phyloP scores from a whole-genome alignment of 352 stramenopile genomes.

The Phytopythium cucurbitacearum region DNA sequence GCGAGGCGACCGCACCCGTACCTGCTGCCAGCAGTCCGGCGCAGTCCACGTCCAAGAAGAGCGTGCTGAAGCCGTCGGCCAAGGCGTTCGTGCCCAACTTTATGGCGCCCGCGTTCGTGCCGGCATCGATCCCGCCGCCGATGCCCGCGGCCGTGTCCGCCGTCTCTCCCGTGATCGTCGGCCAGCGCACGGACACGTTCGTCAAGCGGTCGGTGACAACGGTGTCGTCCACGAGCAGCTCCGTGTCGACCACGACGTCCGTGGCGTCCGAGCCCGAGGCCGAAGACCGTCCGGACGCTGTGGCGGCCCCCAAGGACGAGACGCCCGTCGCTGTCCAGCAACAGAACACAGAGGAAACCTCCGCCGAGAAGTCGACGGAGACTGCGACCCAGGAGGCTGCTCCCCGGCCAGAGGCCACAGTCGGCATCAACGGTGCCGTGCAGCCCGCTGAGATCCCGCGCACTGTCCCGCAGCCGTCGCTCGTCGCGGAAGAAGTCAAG shows the following conservation, averaged over 20 bases:
- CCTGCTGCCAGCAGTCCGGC: constrained; percentile 9
- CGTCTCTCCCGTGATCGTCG: constrained; percentile 9
- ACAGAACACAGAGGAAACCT: no score
- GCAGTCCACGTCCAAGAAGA: constrained; percentile 12
- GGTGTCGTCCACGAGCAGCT: constrained; percentile 11
- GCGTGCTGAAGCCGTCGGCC: constrained; percentile 45
- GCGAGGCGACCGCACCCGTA: constrained; percentile 2
- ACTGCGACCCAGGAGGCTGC: constrained; percentile 9
- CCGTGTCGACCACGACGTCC: constrained; percentile 14
- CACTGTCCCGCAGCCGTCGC: constrained; percentile 1
- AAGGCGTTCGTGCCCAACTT: constrained; percentile 58
- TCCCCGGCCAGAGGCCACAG: constrained; percentile 1
- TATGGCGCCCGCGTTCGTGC: constrained; percentile 33
- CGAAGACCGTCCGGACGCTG: constrained; percentile 18
- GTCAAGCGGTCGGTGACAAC: constrained; percentile 12
- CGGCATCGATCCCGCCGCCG: constrained; percentile 16
- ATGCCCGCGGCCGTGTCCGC: constrained; percentile 17
- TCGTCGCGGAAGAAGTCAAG: constrained; percentile 5
- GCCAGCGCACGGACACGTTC: constrained; percentile 5
- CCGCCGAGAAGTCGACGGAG: constrained; percentile 19
- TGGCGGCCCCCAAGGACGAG: constrained; percentile 6
- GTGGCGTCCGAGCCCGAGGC: constrained; percentile 30
- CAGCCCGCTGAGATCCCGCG: constrained; percentile 2
- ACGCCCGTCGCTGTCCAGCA: not conserved
- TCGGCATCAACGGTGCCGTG: constrained; percentile 8